Base-by-base conservation (phyloP, 192 early-diverging fungal genomes). In the Funneliformis geosporum region DNA sequence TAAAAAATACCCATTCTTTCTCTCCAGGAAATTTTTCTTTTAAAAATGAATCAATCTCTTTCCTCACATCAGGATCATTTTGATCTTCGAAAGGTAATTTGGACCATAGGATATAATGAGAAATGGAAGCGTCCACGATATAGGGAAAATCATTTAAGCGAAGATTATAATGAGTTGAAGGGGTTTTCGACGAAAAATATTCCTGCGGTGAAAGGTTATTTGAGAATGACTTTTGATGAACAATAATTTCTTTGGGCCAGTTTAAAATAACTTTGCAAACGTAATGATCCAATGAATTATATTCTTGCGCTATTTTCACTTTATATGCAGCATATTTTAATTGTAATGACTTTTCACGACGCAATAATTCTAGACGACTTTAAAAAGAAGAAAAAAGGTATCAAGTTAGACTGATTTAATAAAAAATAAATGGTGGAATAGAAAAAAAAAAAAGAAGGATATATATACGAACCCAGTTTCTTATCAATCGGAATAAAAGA, bases 131-230 rank as follows among this genome's bases (percentile, higher is more conserved):
- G 14, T 67, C 65, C 25, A 67, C 14, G n/a, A 23, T 39, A 39
- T 67, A 67, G 14, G 65, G 65, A 67, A 67, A 67, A 28, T 67
- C 65, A n/a, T 67, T 67, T 39, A 33, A 33, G 16, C 65, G 27
- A 33, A 67, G 25, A 28, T 33, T 67, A 67, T 67, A 67, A 27
- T 67, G 27, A 18, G 65, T 33, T 67, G 27, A 67, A 67, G 65
- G 25, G 21, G 16, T 55, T 55, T 55, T 55, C 21, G 50, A 55
- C 21, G 50, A 55, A 55, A 55, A 55, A 55, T 55, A 55, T 55
- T 55, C 50, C 21, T 55, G 50, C 18, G 10, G 18, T 55, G 50
- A 55, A 18, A 16, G 0, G 47, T 55, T 5, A 21, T 55, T 55
- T 55, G 4, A 2, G 16, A 4, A 21, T 6, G 50, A 55, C 5